Evolutionary conservation across 805 yeast genomes (phyloP).

Genomic region (Candida arabinofermentans): DNA sequence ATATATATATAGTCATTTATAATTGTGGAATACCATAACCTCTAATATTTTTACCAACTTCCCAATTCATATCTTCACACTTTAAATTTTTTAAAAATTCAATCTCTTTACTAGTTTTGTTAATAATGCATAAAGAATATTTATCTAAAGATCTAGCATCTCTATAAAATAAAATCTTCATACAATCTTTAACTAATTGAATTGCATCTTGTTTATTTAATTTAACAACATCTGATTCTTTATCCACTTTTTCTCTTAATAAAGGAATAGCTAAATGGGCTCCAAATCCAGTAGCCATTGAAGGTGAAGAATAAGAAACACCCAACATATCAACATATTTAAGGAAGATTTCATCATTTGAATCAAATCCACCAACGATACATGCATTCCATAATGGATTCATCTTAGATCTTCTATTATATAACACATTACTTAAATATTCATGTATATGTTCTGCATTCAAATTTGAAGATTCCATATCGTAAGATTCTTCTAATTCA

Average conservation of each 20-base stretch:
- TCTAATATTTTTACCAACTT: slow-evolving; percentile 78
- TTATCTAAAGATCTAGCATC: slow-evolving; percentile 93
- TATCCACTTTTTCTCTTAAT: slow-evolving; percentile 77
- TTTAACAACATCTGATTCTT: slow-evolving; percentile 68
- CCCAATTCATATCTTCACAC: slow-evolving; percentile 82
- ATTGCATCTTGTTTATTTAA: slow-evolving; percentile 74
- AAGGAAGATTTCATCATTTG: slow-evolving; percentile 65
- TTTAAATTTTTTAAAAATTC: slow-evolving; percentile 53
- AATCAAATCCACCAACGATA: slow-evolving; percentile 85
- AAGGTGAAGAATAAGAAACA: slow-evolving; percentile 81
- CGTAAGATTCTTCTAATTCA: slow-evolving; percentile 76
- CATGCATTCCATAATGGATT: slow-evolving; percentile 95
- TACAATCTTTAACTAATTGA: slow-evolving; percentile 71
- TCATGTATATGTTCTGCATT: slow-evolving; percentile 88
- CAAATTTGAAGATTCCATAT: slow-evolving; percentile 44
- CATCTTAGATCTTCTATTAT: slow-evolving; percentile 86
- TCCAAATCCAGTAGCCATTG: slow-evolving; percentile 95
- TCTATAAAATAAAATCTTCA: slow-evolving; percentile 93
- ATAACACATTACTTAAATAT: slow-evolving; percentile 79
- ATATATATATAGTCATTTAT: slow-evolving; percentile 8
- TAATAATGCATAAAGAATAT: slow-evolving; percentile 75
- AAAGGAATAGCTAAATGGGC: slow-evolving; percentile 91
- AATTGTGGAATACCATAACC: slow-evolving; percentile 69
- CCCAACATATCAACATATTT: slow-evolving; percentile 90
- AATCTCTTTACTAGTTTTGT: slow-evolving; percentile 55